Evolutionary conservation across 148 eudicot genomes (phyloP), one percentile per base, ranked within the genome.

Genomic region (Nyssa sinensis): DNA sequence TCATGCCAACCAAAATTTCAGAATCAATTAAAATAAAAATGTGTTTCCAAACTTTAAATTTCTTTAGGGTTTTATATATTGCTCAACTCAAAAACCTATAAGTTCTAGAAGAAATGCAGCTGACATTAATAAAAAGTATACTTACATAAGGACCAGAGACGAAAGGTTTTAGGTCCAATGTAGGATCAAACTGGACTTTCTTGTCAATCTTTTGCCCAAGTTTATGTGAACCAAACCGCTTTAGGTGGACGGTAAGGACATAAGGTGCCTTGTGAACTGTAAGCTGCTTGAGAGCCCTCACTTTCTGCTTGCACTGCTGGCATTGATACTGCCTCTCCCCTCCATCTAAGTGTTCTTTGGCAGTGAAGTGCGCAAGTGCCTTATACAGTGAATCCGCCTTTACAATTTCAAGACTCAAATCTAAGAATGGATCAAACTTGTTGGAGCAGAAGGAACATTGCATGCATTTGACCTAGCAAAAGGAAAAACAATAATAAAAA

Each of bases 321-420:
- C 99, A 95, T 44, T 93, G 88, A 77, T 95, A 95, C 71, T 88
- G 91, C 82, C 77, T 90, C 64, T 81, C 94, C 76, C 99, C 99
- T 39, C 94, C 96, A 78, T 95, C 99, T 69, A 95, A 86, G 65
- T 86, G 91, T 80, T 95, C 97, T 69, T 82, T 70, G 55, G 91
- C 91, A 24, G 96, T 91, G 81, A 90, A 95, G 81, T 95, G 84
- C 44, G 27, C 49, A 57, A 95, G 90, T 65, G 99, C 97, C 74
- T 89, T 90, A 10, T 77, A 27, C 70, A 95, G 71, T 0, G 97
- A 88, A 68, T 93, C 94, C 12, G 96, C 97, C 79, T 83, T 93
- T 30, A 44, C 63, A 71, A 95, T 95, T 81, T 95, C 99, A 61
- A 95, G 94, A 80, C 99, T 95, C 77, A 95, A 68, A 81, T 95